Conservation (phyloP, 176 grass and related monocot genomes). For the Oryza rufipogon region DNA sequence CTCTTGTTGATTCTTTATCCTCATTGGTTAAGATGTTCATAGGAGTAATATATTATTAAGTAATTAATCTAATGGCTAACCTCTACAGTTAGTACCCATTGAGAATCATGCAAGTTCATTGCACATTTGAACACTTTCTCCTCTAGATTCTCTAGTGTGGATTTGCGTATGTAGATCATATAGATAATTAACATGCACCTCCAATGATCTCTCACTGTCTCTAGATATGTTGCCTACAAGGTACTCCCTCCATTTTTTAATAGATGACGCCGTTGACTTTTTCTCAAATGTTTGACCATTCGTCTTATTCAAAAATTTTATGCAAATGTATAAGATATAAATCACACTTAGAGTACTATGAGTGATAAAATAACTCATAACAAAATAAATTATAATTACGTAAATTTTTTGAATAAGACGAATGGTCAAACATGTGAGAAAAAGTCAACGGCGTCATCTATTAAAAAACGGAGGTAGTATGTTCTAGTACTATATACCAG, state of each 20-base stretch:
- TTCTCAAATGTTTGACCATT: too few relatives aligned
- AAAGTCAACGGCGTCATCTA: too few relatives aligned
- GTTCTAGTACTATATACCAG: neutral
- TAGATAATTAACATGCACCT: neutral
- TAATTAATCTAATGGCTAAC: neutral
- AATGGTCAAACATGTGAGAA: too few relatives aligned
- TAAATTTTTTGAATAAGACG: too few relatives aligned
- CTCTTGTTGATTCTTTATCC: neutral
- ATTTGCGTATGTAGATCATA: constrained; percentile 3
- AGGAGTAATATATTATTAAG: neutral
- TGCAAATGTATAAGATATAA: too few relatives aligned
- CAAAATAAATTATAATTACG: too few relatives aligned
- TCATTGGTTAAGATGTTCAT: neutral
- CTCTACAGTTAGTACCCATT: neutral
- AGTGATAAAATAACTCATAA: too few relatives aligned
- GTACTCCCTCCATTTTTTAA: too few relatives aligned
- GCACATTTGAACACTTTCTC: neutral
- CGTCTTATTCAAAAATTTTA: too few relatives aligned
- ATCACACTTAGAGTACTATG: too few relatives aligned
- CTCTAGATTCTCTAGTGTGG: constrained; percentile 22
- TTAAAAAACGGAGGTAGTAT: too few relatives aligned
- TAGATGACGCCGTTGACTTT: too few relatives aligned
- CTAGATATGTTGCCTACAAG: constrained; percentile 2
- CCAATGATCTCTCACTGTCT: constrained; percentile 17
- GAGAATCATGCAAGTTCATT: neutral